Evolutionary conservation across 345 rosid species (phyloP).

Genomic region (Cardiospermum halicacabum): DNA sequence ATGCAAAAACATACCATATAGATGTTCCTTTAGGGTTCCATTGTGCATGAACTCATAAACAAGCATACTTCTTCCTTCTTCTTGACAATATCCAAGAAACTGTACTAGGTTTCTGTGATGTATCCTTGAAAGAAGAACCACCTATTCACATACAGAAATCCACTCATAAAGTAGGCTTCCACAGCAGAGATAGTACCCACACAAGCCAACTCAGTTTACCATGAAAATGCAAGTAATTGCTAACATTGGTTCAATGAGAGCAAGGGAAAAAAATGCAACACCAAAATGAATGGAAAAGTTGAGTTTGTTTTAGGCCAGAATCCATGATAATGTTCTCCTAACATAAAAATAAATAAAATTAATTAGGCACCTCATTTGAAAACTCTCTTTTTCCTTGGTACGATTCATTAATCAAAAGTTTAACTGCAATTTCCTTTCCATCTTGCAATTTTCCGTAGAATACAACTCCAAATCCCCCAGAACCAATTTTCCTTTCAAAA

Average conservation of each 20-base stretch:
- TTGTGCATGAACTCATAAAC: slow-evolving; percentile 95
- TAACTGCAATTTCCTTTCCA: slow-evolving; percentile 94
- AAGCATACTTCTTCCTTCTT: slow-evolving; percentile 78
- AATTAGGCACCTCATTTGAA: slow-evolving; percentile 88
- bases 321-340: slow-evolving; percentile 1
- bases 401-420: slow-evolving; percentile 72
- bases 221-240: background rate
- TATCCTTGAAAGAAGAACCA: slow-evolving; percentile 93
- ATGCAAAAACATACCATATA: slow-evolving; percentile 56
- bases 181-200: background rate
- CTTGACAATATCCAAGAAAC: slow-evolving; percentile 98
- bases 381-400: slow-evolving; percentile 95
- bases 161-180: background rate
- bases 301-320: background rate
- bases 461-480: slow-evolving; percentile 97
- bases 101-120: slow-evolving; percentile 97
- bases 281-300: slow-evolving; percentile 6
- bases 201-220: background rate
- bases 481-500: slow-evolving; percentile 85
- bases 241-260: background rate
- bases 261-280: background rate
- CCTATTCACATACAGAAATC: slow-evolving; percentile 39
- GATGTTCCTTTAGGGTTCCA: slow-evolving; percentile 99
- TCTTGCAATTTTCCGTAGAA: slow-evolving; percentile 79
- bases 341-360: no score